phyloP scores from a whole-genome alignment of 345 rosid species.

The Syzygium aromaticum region DNA sequence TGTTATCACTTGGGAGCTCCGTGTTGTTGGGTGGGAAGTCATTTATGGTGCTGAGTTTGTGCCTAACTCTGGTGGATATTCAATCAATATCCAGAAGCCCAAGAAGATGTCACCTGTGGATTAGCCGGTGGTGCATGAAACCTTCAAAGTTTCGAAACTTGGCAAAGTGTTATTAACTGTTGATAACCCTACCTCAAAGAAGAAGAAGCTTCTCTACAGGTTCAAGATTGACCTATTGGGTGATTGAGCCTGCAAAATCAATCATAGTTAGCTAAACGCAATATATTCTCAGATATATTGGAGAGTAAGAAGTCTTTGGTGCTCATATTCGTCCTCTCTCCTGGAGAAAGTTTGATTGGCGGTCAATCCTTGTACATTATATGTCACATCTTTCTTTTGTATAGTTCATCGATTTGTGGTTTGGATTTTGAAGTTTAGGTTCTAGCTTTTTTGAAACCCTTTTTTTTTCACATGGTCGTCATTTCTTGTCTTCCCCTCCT shows the following conservation, averaged over 20 bases:
- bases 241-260: slow-evolving; percentile 12
- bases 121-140: too few species aligned
- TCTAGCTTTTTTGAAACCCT: background rate
- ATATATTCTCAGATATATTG: background rate
- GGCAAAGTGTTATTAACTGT: too few species aligned
- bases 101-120: slow-evolving; percentile 52
- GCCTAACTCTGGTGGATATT: too few species aligned
- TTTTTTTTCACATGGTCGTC: background rate
- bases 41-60: too few species aligned
- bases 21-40: too few species aligned
- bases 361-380: slow-evolving; percentile 2
- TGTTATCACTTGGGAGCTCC: too few species aligned
- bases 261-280: background rate
- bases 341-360: background rate
- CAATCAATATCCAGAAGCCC: too few species aligned
- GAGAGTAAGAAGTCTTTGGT: background rate
- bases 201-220: too few species aligned
- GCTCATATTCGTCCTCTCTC: background rate
- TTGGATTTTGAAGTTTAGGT: background rate
- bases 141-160: too few species aligned
- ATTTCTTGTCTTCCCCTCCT: background rate
- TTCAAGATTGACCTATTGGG: slow-evolving; percentile 55
- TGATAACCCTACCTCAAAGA: too few species aligned
- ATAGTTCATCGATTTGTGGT: background rate
- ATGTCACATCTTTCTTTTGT: background rate